Base-by-base conservation (phyloP, 179 eudicot genomes). In the Nepenthes alata region DNA sequence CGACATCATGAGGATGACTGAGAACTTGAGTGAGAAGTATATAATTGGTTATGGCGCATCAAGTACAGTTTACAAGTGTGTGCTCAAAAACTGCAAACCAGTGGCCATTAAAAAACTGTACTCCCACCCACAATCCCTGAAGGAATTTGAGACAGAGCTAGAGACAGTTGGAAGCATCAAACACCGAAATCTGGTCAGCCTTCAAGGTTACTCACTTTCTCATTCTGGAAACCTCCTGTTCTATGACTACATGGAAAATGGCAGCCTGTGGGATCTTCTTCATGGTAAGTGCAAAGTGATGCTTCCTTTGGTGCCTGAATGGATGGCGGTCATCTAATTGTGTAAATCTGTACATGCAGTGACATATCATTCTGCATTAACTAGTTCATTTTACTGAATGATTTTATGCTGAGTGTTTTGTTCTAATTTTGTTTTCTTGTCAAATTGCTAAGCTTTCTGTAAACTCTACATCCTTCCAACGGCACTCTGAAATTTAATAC, bases 1-100 rank as follows among this genome's bases (percentile, higher is more conserved):
- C 49, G 98, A 93, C 73, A 93, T 93, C 57, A 90, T 93, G 98
- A 80, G 98, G 75, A 85, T 94, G 99, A 94, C 99, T 0, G 99
- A 94, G 79, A 94, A 94, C 69, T 70, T 94, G 63, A 94, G 88
- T 64, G 99, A 94, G 75, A 94, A 94, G 72, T 87, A 83, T 66
- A 81, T 90, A 15, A 90, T 94, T 60, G 99, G 99, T 25, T 77
- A 78, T 69, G 99, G 99, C 55, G 97, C 99, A 49, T 90, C 99
- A 25, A 90, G 99, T 80, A 90, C 96, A 0, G 99, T 94, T 2
- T 94, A 94, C 81, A 94, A 90, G 73, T 94, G 99, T 70, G 91
- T 90, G 11, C 85, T 94, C 34, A 94, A 94, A 66, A 94, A 94
- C 71, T 90, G 99, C 83, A 81, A 75, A 77, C 91, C 99, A 1